Conservation (phyloP, 2,329 filamentous ascomycete genomes). For the Cladosporium oxysporum region DNA sequence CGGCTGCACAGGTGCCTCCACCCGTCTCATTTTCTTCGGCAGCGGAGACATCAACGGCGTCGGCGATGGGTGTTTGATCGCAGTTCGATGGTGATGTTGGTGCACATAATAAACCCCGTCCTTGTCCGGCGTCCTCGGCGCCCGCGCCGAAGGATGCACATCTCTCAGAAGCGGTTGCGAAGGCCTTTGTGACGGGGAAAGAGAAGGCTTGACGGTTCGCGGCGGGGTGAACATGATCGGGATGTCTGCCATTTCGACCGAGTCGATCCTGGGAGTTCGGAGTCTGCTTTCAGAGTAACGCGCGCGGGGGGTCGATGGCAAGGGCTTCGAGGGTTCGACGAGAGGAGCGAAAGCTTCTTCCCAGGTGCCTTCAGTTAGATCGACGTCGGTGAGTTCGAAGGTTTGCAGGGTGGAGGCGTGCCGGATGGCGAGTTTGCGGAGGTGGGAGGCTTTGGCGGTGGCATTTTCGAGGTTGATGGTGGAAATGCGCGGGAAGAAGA, state of each 20-base stretch:
- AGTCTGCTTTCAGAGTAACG: background rate
- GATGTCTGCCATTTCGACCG: conserved; percentile 29
- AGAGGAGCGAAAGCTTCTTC: conserved; percentile 78
- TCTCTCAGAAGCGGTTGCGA: background rate
- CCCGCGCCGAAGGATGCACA: background rate
- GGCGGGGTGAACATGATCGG: conserved; percentile 38
- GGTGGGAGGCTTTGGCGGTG: conserved; percentile 69
- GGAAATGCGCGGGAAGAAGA: conserved; percentile 67
- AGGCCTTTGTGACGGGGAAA: background rate
- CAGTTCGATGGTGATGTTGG: background rate
- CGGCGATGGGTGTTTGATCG: background rate
- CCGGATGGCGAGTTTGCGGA: conserved; percentile 66
- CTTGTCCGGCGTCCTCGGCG: background rate
- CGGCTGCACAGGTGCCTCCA: background rate
- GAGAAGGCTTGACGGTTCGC: background rate
- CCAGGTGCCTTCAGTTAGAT: conserved; percentile 72
- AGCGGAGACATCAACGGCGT: background rate
- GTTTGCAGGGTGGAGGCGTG: conserved; percentile 71
- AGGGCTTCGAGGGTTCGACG: conserved; percentile 37
- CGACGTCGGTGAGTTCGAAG: conserved; percentile 77
- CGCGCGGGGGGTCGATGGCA: background rate
- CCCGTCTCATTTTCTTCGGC: background rate
- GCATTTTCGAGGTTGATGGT: conserved; percentile 73
- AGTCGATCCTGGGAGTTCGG: background rate
- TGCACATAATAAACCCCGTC: background rate